Evolutionary conservation across 2,329 filamentous ascomycete genomes (phyloP).

Genomic region (Colletotrichum chrysophilum): DNA sequence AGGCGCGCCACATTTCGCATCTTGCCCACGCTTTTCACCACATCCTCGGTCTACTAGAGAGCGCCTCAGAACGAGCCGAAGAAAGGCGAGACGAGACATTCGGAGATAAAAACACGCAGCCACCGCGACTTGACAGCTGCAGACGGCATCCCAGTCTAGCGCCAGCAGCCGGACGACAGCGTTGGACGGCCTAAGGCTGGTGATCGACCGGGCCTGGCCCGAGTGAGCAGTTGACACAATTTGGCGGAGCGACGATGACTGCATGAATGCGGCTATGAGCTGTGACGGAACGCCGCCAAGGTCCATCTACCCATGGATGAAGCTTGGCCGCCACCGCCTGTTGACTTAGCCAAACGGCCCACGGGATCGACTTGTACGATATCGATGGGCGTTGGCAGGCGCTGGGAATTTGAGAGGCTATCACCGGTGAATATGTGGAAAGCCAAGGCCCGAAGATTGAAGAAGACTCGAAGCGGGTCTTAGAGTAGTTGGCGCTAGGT

Average conservation of each 20-base stretch:
- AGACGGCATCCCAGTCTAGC: background rate
- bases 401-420: background rate
- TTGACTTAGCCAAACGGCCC: background rate
- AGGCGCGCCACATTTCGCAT: background rate
- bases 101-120: background rate
- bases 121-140: background rate
- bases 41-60: background rate
- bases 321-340: background rate
- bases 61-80: background rate
- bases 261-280: background rate
- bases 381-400: too few species aligned
- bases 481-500: background rate
- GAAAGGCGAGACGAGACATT: background rate
- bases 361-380: background rate
- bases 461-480: background rate
- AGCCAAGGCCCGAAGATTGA: background rate
- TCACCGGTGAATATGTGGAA: background rate
- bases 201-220: slow-evolving; percentile 3
- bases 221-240: background rate
- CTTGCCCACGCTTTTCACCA: background rate
- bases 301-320: background rate
- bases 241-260: background rate
- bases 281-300: background rate
- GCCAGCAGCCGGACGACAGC: background rate
- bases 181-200: background rate